These are phyloP conservation scores for Geoglossum glabrum DNA, from an alignment of 495 filamentous ascomycete species.

Conservation along the genomic window DNA sequence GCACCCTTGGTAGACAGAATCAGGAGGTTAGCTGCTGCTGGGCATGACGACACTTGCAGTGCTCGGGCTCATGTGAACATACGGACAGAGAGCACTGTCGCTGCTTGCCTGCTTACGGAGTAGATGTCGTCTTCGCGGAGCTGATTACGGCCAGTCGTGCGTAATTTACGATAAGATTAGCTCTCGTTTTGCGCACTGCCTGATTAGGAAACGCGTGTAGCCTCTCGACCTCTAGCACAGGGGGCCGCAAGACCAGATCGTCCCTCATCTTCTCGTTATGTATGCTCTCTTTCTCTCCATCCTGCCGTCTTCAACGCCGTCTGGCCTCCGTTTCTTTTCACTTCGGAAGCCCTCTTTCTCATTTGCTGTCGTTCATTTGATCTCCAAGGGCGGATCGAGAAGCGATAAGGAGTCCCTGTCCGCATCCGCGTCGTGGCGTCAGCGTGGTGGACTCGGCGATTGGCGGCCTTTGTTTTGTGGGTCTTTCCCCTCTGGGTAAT, in stretches of 20 bases:
- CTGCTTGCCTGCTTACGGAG: too few species aligned
- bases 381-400: not conserved
- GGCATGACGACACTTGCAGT: too few species aligned
- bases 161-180: not conserved
- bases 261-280: too few species aligned
- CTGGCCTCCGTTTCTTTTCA: not conserved
- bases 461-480: not conserved
- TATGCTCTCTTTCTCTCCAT: not conserved
- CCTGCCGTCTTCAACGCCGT: not conserved
- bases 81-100: too few species aligned
- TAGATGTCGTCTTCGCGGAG: not conserved
- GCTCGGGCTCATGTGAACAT: too few species aligned
- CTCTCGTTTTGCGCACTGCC: not conserved
- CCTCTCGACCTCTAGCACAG: not conserved
- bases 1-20: too few species aligned
- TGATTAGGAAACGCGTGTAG: not conserved
- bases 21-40: too few species aligned
- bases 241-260: too few species aligned
- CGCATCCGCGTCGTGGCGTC: not conserved
- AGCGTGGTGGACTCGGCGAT: not conserved
- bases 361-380: not conserved
- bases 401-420: not conserved
- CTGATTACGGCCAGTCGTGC: not conserved
- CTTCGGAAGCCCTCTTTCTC: not conserved
- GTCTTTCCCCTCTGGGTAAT: not conserved